Evolutionary conservation across 345 rosid species (phyloP), one percentile per base, ranked within the genome.

Genomic region (Aquilaria yunnanensis): DNA sequence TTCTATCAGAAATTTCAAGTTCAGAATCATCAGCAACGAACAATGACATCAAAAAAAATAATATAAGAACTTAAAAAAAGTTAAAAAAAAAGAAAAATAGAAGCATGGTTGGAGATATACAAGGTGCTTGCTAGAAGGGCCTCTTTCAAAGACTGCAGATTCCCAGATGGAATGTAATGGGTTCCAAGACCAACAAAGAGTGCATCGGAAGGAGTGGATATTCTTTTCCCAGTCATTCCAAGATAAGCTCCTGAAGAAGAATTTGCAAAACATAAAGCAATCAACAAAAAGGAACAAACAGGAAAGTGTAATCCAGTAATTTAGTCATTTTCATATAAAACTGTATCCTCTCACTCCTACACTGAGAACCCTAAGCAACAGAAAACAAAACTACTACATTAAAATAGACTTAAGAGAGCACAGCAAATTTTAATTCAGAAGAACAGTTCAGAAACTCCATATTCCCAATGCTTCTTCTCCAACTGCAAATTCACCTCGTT

Each of bases 221-320:
- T 72, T 67, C 94, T 93, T 74, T 72, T 83, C 59, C 98, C 96
- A 62, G 98, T 90, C 90, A 93, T 64, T 50, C 97, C 97, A 72
- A 93, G 92, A 72, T 88, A 93, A 63, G 87, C 76, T 69, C 98
- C 98, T 93, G 81, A 69, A 78, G 81, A 69, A 78, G 51, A 53
- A 61, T 32, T n/a, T 58, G 23, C 6, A 62, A 34, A 51, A 10
- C 30, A 33, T 62, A 51, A 58, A 64, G 29, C 34, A 11, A 34
- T 6, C 37, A 6, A 48, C 13, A 37, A 45, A 2, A 16, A 32
- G 32, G 47, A 57, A 37, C 54, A 50, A 31, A 37, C 5, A 8
- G 43, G 43, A 37, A 8, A 37, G 5, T 4, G 2, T 8, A 37
- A 37, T 8, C 43, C 43, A 2, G 43, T 37, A 37, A 37, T 4